Evolutionary conservation across 1,139 yeast species (phyloP).

Genomic region (Scheffersomyces lignicola): DNA sequence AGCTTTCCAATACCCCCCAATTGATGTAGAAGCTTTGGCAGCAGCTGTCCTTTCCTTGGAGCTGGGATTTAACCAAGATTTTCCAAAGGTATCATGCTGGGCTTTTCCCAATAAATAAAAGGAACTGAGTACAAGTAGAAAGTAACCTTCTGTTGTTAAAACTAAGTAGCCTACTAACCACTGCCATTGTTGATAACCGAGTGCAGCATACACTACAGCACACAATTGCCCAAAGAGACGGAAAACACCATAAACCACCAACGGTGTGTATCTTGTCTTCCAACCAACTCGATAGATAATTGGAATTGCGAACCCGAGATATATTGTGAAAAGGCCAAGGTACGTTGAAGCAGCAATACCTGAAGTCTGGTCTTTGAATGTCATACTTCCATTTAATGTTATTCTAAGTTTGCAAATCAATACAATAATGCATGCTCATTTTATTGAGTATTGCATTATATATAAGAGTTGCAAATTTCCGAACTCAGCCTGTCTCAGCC

Average conservation of each 20-base stretch:
- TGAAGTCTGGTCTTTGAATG: constrained; percentile 16
- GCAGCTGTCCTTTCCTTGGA: constrained; percentile 10
- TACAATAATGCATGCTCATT: too few relatives aligned
- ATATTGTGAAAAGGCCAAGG: constrained; percentile 27
- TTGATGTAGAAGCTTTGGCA: constrained; percentile 4
- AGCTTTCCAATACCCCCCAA: constrained; percentile 6
- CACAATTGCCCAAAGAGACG: constrained; percentile 35
- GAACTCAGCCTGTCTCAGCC: too few relatives aligned
- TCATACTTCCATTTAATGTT: too few relatives aligned
- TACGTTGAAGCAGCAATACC: constrained; percentile 38
- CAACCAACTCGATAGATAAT: constrained; percentile 21
- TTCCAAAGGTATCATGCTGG: constrained; percentile 19
- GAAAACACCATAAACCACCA: constrained; percentile 28
- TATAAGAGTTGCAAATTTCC: too few relatives aligned
- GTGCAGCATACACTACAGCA: constrained; percentile 33
- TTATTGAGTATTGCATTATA: too few relatives aligned
- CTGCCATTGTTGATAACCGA: constrained; percentile 26
- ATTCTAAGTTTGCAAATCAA: too few relatives aligned
- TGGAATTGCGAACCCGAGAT: constrained; percentile 15
- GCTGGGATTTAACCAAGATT: constrained; percentile 16
- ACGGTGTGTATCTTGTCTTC: constrained; percentile 20
- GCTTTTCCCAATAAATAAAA: constrained; percentile 28
- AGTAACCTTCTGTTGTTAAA: constrained; percentile 41
- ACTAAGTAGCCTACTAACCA: constrained; percentile 42
- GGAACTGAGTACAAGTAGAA: constrained; percentile 28